Evolutionary conservation across 805 yeast genomes (phyloP).

Genomic region (Pichia insulana): DNA sequence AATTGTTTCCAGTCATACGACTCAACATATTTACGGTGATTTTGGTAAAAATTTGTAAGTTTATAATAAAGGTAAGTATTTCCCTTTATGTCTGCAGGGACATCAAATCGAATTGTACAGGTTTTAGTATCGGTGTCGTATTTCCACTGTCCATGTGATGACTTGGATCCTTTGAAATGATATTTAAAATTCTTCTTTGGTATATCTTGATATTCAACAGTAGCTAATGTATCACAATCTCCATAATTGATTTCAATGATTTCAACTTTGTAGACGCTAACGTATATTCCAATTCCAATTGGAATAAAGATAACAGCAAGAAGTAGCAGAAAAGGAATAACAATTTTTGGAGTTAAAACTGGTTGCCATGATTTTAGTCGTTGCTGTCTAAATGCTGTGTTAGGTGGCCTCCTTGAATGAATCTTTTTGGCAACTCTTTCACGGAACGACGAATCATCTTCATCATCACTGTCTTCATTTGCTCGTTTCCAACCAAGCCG

Average conservation of each 20-base stretch:
- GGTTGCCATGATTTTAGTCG: slow-evolving; percentile 67
- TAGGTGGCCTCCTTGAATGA: slow-evolving; percentile 48
- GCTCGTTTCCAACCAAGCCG: slow-evolving; percentile 17
- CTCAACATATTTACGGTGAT: slow-evolving; percentile 88
- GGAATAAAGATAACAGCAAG: slow-evolving; percentile 81
- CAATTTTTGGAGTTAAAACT: slow-evolving; percentile 83
- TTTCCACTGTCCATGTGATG: slow-evolving; percentile 47
- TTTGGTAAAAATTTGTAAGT: slow-evolving; percentile 85
- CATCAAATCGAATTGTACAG: slow-evolving; percentile 63
- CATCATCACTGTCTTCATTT: slow-evolving; percentile 10
- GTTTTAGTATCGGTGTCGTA: slow-evolving; percentile 33
- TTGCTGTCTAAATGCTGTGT: slow-evolving; percentile 76
- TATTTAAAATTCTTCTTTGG: slow-evolving; percentile 50
- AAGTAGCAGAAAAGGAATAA: slow-evolving; percentile 70
- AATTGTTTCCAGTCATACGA: slow-evolving; percentile 77
- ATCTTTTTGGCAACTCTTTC: slow-evolving; percentile 17
- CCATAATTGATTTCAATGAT: slow-evolving; percentile 69
- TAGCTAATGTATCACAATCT: slow-evolving; percentile 43
- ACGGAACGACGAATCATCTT: slow-evolving; percentile 22
- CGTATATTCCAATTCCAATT: slow-evolving; percentile 75
- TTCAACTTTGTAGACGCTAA: slow-evolving; percentile 74
- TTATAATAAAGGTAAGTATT: slow-evolving; percentile 76
- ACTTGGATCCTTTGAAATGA: slow-evolving; percentile 47
- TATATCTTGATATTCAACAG: slow-evolving; percentile 36
- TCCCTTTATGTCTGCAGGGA: slow-evolving; percentile 61